A percentile compares a stretch with the other conserved stretches of the same genome.
Evolutionary conservation across 2,329 filamentous ascomycete genomes (phyloP).

Genomic region (Chaetoscypha palmicola): DNA sequence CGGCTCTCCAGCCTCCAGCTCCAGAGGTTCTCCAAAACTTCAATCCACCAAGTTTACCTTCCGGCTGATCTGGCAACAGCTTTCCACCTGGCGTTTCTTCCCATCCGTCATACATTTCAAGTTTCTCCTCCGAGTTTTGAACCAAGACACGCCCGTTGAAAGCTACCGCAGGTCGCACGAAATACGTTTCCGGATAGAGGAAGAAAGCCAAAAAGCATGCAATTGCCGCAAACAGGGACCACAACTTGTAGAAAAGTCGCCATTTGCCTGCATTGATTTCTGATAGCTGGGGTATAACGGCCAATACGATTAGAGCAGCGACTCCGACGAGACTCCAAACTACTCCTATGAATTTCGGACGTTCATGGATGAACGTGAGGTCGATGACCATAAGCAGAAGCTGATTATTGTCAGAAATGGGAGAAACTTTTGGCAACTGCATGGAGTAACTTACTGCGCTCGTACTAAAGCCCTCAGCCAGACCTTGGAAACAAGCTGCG

Average conservation of each 20-base stretch:
- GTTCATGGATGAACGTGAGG: slow-evolving; percentile 15
- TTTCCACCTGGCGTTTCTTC: slow-evolving; percentile 14
- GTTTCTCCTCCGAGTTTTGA: slow-evolving; percentile 11
- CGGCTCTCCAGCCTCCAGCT: slow-evolving; percentile 10
- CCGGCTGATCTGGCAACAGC: slow-evolving; percentile 7
- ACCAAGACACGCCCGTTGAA: slow-evolving; percentile 14
- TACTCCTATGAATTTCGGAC: slow-evolving; percentile 11
- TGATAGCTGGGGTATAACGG: slow-evolving; percentile 6
- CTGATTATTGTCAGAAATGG: slow-evolving; percentile 9
- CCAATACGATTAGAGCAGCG: background rate
- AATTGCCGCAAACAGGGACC: slow-evolving; percentile 2
- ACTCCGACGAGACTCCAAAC: slow-evolving; percentile 11
- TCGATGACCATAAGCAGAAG: slow-evolving; percentile 11
- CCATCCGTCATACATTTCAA: slow-evolving; percentile 15
- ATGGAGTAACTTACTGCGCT: slow-evolving; percentile 8
- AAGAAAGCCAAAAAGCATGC: slow-evolving; percentile 8
- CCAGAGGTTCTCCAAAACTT: slow-evolving; percentile 7
- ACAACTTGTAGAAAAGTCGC: slow-evolving; percentile 8
- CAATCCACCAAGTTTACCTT: background rate
- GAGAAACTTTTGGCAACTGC: background rate
- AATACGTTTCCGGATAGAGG: slow-evolving; percentile 13
- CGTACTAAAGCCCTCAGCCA: slow-evolving; percentile 9
- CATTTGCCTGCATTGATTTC: slow-evolving; percentile 1
- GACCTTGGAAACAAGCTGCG: slow-evolving; percentile 11
- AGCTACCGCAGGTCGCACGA: slow-evolving; percentile 11